phyloP scores from a whole-genome alignment of 768 basidiomycete genomes.

The Suillus tomentosus region DNA sequence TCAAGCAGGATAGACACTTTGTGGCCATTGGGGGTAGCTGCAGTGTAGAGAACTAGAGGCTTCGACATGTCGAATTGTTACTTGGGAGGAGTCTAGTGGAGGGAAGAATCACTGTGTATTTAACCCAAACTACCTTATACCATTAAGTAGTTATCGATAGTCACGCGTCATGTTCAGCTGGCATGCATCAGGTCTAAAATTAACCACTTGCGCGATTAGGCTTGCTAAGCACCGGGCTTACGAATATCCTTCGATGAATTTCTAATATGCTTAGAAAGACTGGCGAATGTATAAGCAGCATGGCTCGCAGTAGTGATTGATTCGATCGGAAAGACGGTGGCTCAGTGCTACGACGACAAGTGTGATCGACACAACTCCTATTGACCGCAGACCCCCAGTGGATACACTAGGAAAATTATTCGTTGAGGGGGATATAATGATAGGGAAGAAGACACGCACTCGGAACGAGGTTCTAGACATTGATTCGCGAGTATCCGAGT shows the following conservation, averaged over 20 bases:
- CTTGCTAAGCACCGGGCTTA: not conserved
- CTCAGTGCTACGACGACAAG: slow-evolving; percentile 1
- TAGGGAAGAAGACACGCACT: not conserved
- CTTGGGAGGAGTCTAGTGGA: not conserved
- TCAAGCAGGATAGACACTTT: slow-evolving; percentile 57
- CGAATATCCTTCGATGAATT: not conserved
- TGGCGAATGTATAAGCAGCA: not conserved
- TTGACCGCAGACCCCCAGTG: no score
- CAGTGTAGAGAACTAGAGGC: slow-evolving; percentile 36
- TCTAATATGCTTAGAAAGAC: not conserved
- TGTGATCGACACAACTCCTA: not conserved
- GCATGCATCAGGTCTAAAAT: not conserved
- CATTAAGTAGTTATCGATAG: no score
- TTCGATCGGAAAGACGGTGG: not conserved
- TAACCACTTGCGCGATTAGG: not conserved
- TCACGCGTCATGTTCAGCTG: not conserved
- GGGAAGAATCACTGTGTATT: not conserved
- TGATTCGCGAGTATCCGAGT: not conserved
- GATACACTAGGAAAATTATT: not conserved
- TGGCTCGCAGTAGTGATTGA: not conserved
- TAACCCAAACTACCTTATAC: not conserved
- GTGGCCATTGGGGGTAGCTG: slow-evolving; percentile 61
- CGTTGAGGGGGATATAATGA: not conserved
- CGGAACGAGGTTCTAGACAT: not conserved
- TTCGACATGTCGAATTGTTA: slow-evolving; percentile 23